Evolutionary conservation across 306 rosid species (phyloP), one percentile per base, ranked within the genome.

Genomic region (Pueraria montana): DNA sequence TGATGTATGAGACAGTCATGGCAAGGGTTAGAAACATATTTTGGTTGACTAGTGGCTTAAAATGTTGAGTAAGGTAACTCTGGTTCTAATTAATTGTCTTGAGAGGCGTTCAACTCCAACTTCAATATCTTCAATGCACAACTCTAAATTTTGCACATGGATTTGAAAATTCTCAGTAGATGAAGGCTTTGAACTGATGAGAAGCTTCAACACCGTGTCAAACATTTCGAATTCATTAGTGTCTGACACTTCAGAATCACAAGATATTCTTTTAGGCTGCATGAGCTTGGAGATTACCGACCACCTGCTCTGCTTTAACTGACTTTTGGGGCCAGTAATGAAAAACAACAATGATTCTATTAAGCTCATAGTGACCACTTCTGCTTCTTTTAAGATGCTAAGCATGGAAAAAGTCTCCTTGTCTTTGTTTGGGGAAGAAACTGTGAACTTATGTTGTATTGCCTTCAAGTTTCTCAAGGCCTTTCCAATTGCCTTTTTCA

Each of bases 21-120:
- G 32, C 32, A 27, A 27, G 32, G 32, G 72, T 64, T 40, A 64
- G 7, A 8, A 8, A 67, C 73, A 36, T 18, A 4, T n/a, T 66
- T 67, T 18, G 32, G 49, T 8, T 32, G 23, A 72, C 21, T 73
- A 73, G 26, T 34, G 27, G 56, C 53, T 62, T 34, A 62, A 72
- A 53, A 84, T 78, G 68, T 78, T 76, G 30, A 83, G 82, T 32
- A 76, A 67, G 34, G 67, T 14, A 56, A 83, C 81, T 77, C 78
- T 69, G 32, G 3, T 72, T 45, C 56, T 79, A 21, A 79, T 66
- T 4, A 84, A 66, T 42, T 73, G 18, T 67, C 87, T 79, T 59
- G 66, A 74, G 27, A 74, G 65, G 8, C 40, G 0, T 27, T 80
- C 87, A 56, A 80, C 16, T 32, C 24, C 36, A 73, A 49, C 48